Conservation (phyloP, 2,329 filamentous ascomycete genomes). For the Cladophialophora psammophila region DNA sequence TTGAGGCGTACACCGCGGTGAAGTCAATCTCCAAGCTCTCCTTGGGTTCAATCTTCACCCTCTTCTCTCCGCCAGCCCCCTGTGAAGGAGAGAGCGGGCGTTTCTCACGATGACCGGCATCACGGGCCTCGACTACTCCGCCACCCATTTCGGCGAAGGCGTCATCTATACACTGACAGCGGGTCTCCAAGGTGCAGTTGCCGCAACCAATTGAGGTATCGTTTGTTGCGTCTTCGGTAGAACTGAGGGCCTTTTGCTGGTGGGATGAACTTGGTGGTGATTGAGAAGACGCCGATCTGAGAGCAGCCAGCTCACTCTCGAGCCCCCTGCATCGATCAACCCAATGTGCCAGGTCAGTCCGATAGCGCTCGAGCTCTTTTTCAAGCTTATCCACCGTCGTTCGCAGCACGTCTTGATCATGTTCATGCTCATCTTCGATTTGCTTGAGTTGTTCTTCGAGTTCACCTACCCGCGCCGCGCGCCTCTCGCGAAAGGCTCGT, state of each 20-base stretch:
- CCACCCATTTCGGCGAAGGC: conserved; percentile 56
- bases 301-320: conserved; percentile 63
- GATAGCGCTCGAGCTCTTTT: conserved; percentile 70
- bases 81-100: conserved; percentile 45
- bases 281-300: conserved; percentile 49
- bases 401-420: conserved; percentile 58
- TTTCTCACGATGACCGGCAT: conserved; percentile 47
- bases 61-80: conserved; percentile 59
- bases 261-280: conserved; percentile 43
- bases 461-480: conserved; percentile 82
- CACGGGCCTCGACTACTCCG: conserved; percentile 47
- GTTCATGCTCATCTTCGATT: conserved; percentile 56
- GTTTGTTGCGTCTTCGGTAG: conserved; percentile 39
- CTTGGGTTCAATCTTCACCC: conserved; percentile 54
- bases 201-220: conserved; percentile 66
- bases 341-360: conserved; percentile 57
- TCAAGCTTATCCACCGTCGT: conserved; percentile 66
- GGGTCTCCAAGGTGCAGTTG: conserved; percentile 68
- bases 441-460: conserved; percentile 60
- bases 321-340: conserved; percentile 65
- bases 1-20: conserved; percentile 52
- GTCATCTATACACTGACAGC: conserved; percentile 69
- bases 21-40: conserved; percentile 73
- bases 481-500: conserved; percentile 84
- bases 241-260: conserved; percentile 50